Evolutionary conservation across 305 asterid genomes (phyloP).

Genomic region (Fraxinus angustifolia): DNA sequence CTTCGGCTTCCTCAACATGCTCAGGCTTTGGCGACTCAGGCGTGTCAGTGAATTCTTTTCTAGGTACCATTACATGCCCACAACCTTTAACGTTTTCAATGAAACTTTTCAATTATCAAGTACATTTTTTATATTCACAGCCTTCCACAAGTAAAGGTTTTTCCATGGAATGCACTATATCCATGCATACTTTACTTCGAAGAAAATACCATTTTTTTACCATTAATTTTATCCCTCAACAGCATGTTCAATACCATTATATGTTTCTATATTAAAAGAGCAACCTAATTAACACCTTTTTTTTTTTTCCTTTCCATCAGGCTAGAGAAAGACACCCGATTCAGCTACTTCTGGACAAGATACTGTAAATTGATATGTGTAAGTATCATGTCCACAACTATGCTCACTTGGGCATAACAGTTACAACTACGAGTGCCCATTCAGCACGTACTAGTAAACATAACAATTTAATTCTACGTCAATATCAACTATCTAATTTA

Average conservation of each 20-base stretch:
- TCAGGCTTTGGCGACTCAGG: slow-evolving; percentile 85
- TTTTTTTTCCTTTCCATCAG: slow-evolving; percentile 31
- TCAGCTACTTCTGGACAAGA: slow-evolving; percentile 94
- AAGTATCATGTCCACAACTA: slow-evolving; percentile 21
- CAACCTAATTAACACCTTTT: neutral
- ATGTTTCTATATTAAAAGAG: neutral
- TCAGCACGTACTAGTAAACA: neutral
- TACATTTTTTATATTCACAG: neutral
- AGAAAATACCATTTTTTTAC: neutral
- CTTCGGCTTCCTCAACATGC: slow-evolving; percentile 88
- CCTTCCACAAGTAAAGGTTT: neutral
- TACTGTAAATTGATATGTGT: slow-evolving; percentile 63
- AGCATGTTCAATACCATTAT: neutral
- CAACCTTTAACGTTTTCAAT: neutral
- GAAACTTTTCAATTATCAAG: neutral
- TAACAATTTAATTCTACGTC: neutral
- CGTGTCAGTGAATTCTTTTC: slow-evolving; percentile 89
- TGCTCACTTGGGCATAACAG: neutral
- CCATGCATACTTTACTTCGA: neutral
- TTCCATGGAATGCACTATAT: neutral
- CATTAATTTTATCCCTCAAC: neutral
- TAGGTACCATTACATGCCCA: slow-evolving; percentile 35
- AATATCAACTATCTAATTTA: neutral
- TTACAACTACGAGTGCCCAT: neutral
- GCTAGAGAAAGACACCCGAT: slow-evolving; percentile 87